A percentile compares a stretch with the other conserved stretches of the same genome.
These are phyloP conservation scores for Geotrichum bryndzae DNA, from an alignment of 1,139 yeast species.

Conservation along the genomic window DNA sequence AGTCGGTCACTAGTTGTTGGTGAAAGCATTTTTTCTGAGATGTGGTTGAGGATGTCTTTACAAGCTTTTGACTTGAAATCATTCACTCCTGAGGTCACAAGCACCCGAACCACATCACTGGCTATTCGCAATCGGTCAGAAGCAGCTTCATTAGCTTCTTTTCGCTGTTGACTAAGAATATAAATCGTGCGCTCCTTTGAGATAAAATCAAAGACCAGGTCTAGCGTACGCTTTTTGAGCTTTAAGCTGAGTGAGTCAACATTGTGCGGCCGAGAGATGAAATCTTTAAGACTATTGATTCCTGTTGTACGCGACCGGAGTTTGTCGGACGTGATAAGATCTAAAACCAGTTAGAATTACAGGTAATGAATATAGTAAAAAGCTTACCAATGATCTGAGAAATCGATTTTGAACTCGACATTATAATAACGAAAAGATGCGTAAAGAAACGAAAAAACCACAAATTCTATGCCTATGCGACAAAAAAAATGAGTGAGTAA, in stretches of 20 bases:
- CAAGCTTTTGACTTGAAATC: constrained; percentile 9
- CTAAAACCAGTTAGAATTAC: neutral
- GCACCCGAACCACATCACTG: constrained; percentile 6
- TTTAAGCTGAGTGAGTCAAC: neutral
- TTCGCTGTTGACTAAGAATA: constrained; percentile 2
- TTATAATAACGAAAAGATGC: neutral
- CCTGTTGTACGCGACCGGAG: constrained; percentile 14
- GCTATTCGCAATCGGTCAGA: constrained; percentile 5
- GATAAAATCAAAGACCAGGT: constrained; percentile 3
- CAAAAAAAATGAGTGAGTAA: too few relatives aligned
- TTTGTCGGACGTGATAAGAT: constrained; percentile 12
- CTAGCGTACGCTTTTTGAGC: constrained; percentile 3
- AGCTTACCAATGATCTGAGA: constrained; percentile 6
- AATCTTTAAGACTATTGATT: constrained; percentile 9
- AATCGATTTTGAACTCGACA: constrained; percentile 4
- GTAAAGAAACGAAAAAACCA: neutral
- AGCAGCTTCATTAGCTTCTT: constrained; percentile 9
- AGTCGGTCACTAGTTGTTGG: constrained; percentile 9
- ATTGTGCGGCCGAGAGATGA: constrained; percentile 4
- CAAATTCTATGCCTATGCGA: too few relatives aligned
- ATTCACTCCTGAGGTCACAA: constrained; percentile 4
- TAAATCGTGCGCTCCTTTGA: constrained; percentile 8
- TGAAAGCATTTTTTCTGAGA: constrained; percentile 7
- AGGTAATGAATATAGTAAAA: neutral
- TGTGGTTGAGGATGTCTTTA: constrained; percentile 4